These are phyloP conservation scores for Amanita phalloides DNA, from an alignment of 768 basidiomycete genomes.

Conservation along the genomic window DNA sequence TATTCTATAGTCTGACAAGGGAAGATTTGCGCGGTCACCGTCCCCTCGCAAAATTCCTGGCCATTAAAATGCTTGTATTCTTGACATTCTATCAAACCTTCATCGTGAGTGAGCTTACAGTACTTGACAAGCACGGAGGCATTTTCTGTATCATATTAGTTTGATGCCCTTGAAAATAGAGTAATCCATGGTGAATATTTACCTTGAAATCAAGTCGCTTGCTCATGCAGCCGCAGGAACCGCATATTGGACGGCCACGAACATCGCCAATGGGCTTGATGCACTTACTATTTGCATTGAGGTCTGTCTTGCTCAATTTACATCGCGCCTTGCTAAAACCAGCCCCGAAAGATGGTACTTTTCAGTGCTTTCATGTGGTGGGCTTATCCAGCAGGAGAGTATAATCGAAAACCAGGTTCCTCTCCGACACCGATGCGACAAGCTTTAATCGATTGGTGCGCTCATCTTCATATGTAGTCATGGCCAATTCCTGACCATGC, in stretches of 20 bases:
- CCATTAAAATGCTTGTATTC: constrained; percentile 73
- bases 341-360: constrained; percentile 51
- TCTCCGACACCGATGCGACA: constrained; percentile 41
- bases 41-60: constrained; percentile 68
- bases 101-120: constrained; percentile 27
- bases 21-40: constrained; percentile 60
- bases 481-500: background rate
- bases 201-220: background rate
- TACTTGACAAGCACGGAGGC: background rate
- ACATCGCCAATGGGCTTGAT: constrained; percentile 67
- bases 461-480: background rate
- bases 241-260: constrained; percentile 63
- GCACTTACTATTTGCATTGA: constrained; percentile 69
- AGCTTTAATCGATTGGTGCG: constrained; percentile 48
- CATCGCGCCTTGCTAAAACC: background rate
- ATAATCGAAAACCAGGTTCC: constrained; percentile 28
- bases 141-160: constrained; percentile 21
- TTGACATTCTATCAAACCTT: constrained; percentile 73
- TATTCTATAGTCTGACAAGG: constrained; percentile 67
- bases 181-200: constrained; percentile 43
- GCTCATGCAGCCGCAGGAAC: constrained; percentile 29
- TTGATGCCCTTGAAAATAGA: constrained; percentile 43
- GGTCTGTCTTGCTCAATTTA: constrained; percentile 22
- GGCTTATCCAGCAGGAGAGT: constrained; percentile 62
- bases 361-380: constrained; percentile 63